phyloP scores from a whole-genome alignment of 2,329 filamentous ascomycete species.

The Zymoseptoria passerinii region DNA sequence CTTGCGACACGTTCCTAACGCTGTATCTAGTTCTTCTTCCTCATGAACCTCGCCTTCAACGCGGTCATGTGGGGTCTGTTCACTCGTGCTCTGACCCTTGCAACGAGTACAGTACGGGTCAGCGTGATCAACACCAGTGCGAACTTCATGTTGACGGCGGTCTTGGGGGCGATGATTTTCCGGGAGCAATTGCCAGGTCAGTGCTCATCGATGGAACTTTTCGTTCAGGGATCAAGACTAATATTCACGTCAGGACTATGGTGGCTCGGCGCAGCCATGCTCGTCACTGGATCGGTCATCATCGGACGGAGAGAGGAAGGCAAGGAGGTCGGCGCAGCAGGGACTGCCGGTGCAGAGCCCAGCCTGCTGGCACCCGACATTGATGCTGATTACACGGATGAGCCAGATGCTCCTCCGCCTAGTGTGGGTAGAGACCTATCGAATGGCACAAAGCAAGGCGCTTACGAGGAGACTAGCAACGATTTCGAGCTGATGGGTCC shows the following conservation, averaged over 20 bases:
- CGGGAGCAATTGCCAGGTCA: conserved; percentile 56
- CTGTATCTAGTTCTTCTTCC: conserved; percentile 58
- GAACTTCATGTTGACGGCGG: conserved; percentile 71
- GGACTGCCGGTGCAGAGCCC: conserved; percentile 14
- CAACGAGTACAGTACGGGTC: conserved; percentile 68
- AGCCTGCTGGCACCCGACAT: conserved; percentile 7
- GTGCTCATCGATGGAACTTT: not conserved
- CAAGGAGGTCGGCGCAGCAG: conserved; percentile 23
- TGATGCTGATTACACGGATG: conserved; percentile 21
- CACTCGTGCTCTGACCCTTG: conserved; percentile 65
- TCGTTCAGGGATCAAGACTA: not conserved
- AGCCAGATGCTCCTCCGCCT: conserved; percentile 25
- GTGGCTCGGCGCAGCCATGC: conserved; percentile 64
- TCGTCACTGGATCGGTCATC: conserved; percentile 70
- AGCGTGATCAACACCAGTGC: conserved; percentile 74
- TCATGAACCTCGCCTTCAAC: conserved; percentile 66
- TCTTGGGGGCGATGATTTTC: conserved; percentile 64
- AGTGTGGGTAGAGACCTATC: conserved; percentile 5
- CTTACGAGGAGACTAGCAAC: not conserved
- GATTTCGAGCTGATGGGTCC: conserved; percentile 3
- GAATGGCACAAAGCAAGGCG: not conserved
- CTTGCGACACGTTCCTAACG: not conserved
- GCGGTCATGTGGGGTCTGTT: conserved; percentile 80
- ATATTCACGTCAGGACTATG: conserved; percentile 44
- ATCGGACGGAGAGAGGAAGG: conserved; percentile 61